Evolutionary conservation across 75 land plant species (phyloP).

Genomic region (Sequoia sempervirens): DNA sequence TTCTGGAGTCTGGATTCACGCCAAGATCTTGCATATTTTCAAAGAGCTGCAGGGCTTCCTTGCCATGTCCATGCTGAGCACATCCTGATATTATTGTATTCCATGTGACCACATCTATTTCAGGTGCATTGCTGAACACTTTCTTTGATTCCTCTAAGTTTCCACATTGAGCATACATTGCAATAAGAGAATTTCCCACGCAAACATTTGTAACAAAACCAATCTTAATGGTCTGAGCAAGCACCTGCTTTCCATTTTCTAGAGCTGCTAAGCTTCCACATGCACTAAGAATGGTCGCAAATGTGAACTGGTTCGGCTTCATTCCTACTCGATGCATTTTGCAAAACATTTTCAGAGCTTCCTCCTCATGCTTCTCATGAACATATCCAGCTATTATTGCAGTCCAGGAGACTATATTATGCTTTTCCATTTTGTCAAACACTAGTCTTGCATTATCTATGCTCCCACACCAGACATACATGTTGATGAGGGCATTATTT

Average conservation of each 20-base stretch:
- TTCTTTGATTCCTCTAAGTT: conserved; percentile 10
- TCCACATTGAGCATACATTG: conserved; percentile 29
- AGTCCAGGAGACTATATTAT: conserved; percentile 18
- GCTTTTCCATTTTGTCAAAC: conserved; percentile 9
- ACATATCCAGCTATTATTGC: conserved; percentile 17
- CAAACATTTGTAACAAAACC: conserved; percentile 8
- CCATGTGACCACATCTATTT: conserved; percentile 13
- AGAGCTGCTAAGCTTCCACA: conserved; percentile 17
- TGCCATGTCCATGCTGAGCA: conserved; percentile 23
- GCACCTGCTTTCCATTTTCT: conserved; percentile 16
- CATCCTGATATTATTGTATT: conserved; percentile 22
- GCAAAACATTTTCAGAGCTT: conserved; percentile 19
- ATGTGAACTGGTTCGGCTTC: conserved; percentile 11
- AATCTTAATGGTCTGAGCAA: conserved; percentile 2
- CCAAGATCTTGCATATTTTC: conserved; percentile 10
- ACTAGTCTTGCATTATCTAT: conserved; percentile 12
- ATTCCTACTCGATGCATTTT: conserved; percentile 14
- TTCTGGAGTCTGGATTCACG: conserved; percentile 3
- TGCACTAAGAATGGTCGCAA: conserved; percentile 15
- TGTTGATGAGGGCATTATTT: conserved; percentile 24
- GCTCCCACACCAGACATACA: conserved; percentile 31
- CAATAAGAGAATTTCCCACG: conserved; percentile 12
- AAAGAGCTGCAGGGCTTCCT: conserved; percentile 13
- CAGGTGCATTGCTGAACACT: conserved; percentile 11
- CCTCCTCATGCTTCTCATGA: conserved; percentile 13